Conservation (phyloP, 345 rosid genomes). For the Hevea brasiliensis region DNA sequence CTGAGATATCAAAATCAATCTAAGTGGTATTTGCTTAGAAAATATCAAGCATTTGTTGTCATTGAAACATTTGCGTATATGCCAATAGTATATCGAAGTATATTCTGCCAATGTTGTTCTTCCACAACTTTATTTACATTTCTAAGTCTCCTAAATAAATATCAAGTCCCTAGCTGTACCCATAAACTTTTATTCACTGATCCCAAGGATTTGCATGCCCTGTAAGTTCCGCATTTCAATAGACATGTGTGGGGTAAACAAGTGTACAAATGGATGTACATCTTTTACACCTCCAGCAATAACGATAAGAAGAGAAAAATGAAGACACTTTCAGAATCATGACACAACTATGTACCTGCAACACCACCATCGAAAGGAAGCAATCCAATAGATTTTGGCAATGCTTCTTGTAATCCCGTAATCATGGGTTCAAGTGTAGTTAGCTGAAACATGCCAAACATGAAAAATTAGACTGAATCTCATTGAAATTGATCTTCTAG, state of each 20-base stretch:
- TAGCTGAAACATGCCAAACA: slow-evolving; percentile 46
- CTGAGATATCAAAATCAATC: no score
- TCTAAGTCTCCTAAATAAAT: not conserved
- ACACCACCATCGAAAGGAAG: slow-evolving; percentile 96
- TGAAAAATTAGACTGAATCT: slow-evolving; percentile 22
- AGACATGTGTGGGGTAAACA: not conserved
- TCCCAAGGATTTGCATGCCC: not conserved
- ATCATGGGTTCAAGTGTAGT: slow-evolving; percentile 84
- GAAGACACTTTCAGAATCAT: not conserved
- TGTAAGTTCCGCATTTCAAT: not conserved
- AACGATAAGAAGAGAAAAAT: not conserved
- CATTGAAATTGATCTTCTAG: no score
- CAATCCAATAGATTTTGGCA: slow-evolving; percentile 93
- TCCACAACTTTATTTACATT: not conserved
- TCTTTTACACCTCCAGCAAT: not conserved
- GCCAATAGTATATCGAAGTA: not conserved
- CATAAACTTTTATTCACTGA: not conserved
- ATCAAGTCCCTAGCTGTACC: not conserved
- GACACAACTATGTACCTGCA: slow-evolving; percentile 49
- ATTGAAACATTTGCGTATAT: not conserved
- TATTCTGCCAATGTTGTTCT: not conserved
- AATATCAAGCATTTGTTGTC: not conserved
- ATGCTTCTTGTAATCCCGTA: slow-evolving; percentile 80
- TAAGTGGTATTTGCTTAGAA: not conserved
- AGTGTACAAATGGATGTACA: not conserved